Conservation (phyloP, 2,329 filamentous ascomycete genomes). For the Parastagonospora avenae region DNA sequence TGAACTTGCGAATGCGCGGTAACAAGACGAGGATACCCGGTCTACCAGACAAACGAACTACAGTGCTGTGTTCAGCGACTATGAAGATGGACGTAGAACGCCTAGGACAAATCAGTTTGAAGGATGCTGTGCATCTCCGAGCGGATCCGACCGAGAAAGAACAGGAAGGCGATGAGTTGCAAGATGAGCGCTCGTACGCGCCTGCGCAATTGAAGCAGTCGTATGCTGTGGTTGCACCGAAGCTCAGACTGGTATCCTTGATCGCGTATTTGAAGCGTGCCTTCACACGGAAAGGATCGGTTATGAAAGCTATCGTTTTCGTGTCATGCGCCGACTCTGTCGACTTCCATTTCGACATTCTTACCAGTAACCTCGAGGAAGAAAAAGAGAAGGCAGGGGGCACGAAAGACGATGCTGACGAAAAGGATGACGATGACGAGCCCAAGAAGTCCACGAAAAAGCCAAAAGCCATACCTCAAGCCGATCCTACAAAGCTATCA, state of each 20-base stretch:
- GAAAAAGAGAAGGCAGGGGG: slow-evolving; percentile 25
- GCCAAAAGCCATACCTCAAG: slow-evolving; percentile 47
- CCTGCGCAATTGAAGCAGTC: slow-evolving; percentile 94
- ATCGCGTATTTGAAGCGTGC: slow-evolving; percentile 82
- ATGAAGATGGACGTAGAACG: slow-evolving; percentile 98
- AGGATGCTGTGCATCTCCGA: slow-evolving; percentile 87
- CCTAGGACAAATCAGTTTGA: slow-evolving; percentile 91
- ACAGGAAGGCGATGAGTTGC: slow-evolving; percentile 51
- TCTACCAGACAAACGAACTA: slow-evolving; percentile 77
- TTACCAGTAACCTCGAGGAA: slow-evolving; percentile 57
- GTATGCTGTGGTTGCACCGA: slow-evolving; percentile 85
- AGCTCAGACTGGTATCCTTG: slow-evolving; percentile 86
- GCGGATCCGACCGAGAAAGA: slow-evolving; percentile 64
- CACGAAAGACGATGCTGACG: slow-evolving; percentile 31
- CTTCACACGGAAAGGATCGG: slow-evolving; percentile 84
- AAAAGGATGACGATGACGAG: slow-evolving; percentile 22
- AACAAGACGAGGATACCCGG: slow-evolving; percentile 65
- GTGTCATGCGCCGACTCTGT: slow-evolving; percentile 96
- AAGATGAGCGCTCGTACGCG: slow-evolving; percentile 69
- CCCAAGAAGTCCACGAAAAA: slow-evolving; percentile 32
- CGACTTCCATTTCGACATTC: slow-evolving; percentile 91
- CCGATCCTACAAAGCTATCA: slow-evolving; percentile 49
- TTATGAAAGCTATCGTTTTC: slow-evolving; percentile 97
- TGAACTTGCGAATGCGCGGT: slow-evolving; percentile 68
- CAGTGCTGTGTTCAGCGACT: slow-evolving; percentile 92